These are phyloP conservation scores for Remersonia thermophila DNA, from an alignment of 2,329 filamentous ascomycete species.

Conservation along the genomic window DNA sequence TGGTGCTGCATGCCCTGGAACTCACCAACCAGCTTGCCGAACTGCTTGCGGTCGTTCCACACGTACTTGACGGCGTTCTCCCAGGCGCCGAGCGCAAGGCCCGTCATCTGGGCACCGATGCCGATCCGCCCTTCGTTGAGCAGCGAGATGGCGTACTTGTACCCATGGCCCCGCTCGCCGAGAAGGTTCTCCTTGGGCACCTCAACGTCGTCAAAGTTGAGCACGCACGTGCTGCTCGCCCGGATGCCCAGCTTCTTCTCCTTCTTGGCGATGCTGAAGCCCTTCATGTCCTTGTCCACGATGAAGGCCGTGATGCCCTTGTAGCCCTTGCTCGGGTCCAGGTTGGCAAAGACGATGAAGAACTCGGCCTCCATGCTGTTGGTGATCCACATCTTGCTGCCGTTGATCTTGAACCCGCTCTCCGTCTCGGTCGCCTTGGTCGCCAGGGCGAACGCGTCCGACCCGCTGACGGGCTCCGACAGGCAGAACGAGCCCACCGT, in stretches of 20 bases:
- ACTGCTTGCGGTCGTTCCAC: conserved; percentile 98
- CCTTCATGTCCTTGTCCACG: conserved; percentile 77
- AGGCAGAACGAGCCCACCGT: conserved; percentile 89
- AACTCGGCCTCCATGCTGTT: conserved; percentile 88
- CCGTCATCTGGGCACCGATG: conserved; percentile 98
- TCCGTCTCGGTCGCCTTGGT: conserved; percentile 79
- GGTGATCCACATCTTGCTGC: conserved; percentile 99
- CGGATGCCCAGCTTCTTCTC: conserved; percentile 99
- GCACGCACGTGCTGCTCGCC: conserved; percentile 89
- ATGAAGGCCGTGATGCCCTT: conserved; percentile 95
- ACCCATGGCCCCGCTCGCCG: conserved; percentile 79
- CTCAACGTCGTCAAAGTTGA: conserved; percentile 94
- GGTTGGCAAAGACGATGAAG: conserved; percentile 96
- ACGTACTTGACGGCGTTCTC: conserved; percentile 89
- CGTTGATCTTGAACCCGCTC: conserved; percentile 74
- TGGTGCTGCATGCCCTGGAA: conserved; percentile 99
- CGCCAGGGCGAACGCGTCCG: conserved; percentile 88
- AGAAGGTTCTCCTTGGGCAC: conserved; percentile 80
- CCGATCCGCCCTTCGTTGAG: conserved; percentile 96
- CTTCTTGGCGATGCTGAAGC: conserved; percentile 96
- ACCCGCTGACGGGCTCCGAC: conserved; percentile 84
- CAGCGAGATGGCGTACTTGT: conserved; percentile 92
- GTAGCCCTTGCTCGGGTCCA: conserved; percentile 85
- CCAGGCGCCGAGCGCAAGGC: conserved; percentile 83
- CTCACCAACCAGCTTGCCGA: conserved; percentile 82